Conservation (phyloP, 306 rosid species). For the Oemleria cerasiformis region DNA sequence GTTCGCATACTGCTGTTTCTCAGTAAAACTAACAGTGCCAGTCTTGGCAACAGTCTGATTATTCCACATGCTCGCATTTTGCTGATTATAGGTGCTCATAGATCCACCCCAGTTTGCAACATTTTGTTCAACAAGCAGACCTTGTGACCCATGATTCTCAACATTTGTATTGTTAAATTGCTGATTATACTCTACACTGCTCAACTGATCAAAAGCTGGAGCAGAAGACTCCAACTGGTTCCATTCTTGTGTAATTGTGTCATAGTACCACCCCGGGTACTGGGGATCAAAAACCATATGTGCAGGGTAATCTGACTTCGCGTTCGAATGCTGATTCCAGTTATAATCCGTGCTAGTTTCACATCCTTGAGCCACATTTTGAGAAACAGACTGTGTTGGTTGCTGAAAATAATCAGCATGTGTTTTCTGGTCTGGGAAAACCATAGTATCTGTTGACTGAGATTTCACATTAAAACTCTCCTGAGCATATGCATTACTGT, state of each 20-base stretch:
- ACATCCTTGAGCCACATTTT: slow-evolving; percentile 37
- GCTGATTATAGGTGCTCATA: slow-evolving; percentile 38
- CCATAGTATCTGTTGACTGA: slow-evolving; percentile 16
- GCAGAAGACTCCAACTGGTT: slow-evolving; percentile 47
- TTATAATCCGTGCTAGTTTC: slow-evolving; percentile 30
- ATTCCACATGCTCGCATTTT: slow-evolving; percentile 33
- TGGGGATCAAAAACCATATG: slow-evolving; percentile 72
- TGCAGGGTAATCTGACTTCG: slow-evolving; percentile 52
- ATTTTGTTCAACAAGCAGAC: slow-evolving; percentile 31
- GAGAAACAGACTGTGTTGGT: slow-evolving; percentile 36
- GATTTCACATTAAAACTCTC: slow-evolving; percentile 32
- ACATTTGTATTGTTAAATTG: slow-evolving; percentile 13
- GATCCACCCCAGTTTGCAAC: slow-evolving; percentile 45
- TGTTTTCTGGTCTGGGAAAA: slow-evolving; percentile 30
- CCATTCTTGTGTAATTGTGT: slow-evolving; percentile 63
- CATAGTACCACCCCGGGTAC: slow-evolving; percentile 73
- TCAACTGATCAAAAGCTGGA: slow-evolving; percentile 32
- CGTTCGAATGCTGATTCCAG: slow-evolving; percentile 49
- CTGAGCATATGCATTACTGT: slow-evolving; percentile 22
- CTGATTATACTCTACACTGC: slow-evolving; percentile 33
- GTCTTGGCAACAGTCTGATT: slow-evolving; percentile 26
- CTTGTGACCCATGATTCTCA: slow-evolving; percentile 35
- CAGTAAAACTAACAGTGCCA: slow-evolving; percentile 32
- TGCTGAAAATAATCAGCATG: slow-evolving; percentile 47
- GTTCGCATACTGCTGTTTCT: slow-evolving; percentile 36